Percentiles rank a stretch among this genome's conserved stretches.
These are phyloP conservation scores for Acacia melanoxylon DNA, from an alignment of 306 rosid genomes.

Conservation along the genomic window DNA sequence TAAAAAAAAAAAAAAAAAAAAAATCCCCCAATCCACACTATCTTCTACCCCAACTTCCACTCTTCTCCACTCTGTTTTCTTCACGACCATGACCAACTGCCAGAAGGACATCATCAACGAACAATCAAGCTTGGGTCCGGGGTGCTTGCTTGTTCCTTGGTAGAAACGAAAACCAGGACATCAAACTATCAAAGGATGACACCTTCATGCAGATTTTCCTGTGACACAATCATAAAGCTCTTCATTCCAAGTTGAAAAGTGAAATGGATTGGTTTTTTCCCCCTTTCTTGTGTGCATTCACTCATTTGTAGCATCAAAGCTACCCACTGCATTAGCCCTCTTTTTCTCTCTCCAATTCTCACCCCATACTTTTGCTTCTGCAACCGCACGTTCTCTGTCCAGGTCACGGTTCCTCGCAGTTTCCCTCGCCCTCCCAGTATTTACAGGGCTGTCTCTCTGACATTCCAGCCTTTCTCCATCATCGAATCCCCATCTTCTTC, in stretches of 20 bases:
- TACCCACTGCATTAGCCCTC: conserved; percentile 71
- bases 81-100: conserved; percentile 33
- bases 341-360: conserved; percentile 97
- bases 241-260: conserved; percentile 32
- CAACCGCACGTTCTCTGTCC: conserved; percentile 93
- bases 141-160: conserved; percentile 37
- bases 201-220: conserved; percentile 31
- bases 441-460: conserved; percentile 78
- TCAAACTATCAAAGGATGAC: conserved; percentile 30
- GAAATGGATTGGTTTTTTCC: conserved; percentile 6
- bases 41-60: background rate
- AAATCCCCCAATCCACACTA: conserved; percentile 45
- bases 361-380: conserved; percentile 96
- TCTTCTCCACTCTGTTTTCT: conserved; percentile 22
- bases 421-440: conserved; percentile 79
- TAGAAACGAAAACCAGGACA: conserved; percentile 50
- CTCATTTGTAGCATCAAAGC: conserved; percentile 88
- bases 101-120: conserved; percentile 39
- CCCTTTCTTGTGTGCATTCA: conserved; percentile 29
- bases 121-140: conserved; percentile 48
- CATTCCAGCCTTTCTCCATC: conserved; percentile 72
- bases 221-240: conserved; percentile 44
- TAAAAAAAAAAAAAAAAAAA: conserved; percentile 1
- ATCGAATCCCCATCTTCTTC: conserved; percentile 80
- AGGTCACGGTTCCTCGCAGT: conserved; percentile 85